Evolutionary conservation across 441 rosid species (phyloP).

Genomic region (Rhodomyrtus psidioides): DNA sequence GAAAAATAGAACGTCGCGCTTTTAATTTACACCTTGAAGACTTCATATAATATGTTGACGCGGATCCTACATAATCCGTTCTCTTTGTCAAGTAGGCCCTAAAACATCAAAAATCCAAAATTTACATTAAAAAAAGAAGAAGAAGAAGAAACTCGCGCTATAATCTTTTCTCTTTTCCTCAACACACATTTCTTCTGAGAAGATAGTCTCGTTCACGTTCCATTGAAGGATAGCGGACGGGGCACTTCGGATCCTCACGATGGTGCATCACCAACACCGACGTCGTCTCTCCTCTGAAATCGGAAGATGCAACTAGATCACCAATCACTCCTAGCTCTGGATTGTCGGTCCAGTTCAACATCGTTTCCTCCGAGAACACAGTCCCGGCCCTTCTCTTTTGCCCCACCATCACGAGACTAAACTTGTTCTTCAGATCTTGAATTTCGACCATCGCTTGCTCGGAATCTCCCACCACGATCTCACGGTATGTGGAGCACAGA

Average conservation of each 20-base stretch:
- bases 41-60: not conserved
- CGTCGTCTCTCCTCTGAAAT: not conserved
- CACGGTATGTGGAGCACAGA: not conserved
- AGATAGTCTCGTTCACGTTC: not conserved
- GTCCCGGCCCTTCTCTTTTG: not conserved
- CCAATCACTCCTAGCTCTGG: constrained; percentile 8
- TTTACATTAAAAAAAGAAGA: not conserved
- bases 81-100: not conserved
- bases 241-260: not conserved
- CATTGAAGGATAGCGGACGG: not conserved
- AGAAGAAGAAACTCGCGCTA: not conserved
- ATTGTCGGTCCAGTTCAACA: constrained; percentile 1
- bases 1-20: not conserved
- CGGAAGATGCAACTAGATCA: not conserved
- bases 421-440: not conserved
- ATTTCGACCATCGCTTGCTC: not conserved
- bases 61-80: not conserved
- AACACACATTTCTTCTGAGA: not conserved
- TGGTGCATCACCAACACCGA: constrained; percentile 8
- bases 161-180: not conserved
- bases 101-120: not conserved
- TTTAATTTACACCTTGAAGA: not conserved
- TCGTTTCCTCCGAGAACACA: not conserved
- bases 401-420: constrained; percentile 1
- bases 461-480: not conserved